Conservation (phyloP, 257 asterid genomes). For the Eucommia ulmoides region DNA sequence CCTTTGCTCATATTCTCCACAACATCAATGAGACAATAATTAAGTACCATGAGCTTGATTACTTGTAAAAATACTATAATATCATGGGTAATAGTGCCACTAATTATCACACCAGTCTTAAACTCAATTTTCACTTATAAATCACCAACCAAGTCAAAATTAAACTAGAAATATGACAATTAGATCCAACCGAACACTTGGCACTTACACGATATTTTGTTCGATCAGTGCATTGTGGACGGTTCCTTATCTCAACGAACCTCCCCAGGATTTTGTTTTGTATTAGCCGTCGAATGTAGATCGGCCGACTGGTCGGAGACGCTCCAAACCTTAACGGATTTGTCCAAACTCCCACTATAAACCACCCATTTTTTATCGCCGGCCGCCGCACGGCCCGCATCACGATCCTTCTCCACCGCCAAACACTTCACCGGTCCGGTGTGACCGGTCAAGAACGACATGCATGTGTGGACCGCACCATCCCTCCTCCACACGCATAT, state of each 20-base stretch:
- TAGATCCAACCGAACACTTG: too few relatives aligned
- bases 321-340: too few relatives aligned
- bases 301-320: conserved; percentile 38
- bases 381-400: conserved; percentile 6
- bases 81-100: too few relatives aligned
- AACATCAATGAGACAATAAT: too few relatives aligned
- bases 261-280: conserved; percentile 10
- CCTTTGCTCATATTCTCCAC: too few relatives aligned
- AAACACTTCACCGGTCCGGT: conserved; percentile 56
- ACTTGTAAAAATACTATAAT: too few relatives aligned
- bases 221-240: conserved; percentile 19
- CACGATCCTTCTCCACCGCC: conserved; percentile 42
- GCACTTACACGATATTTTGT: too few relatives aligned
- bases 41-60: too few relatives aligned
- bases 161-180: too few relatives aligned
- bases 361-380: conserved; percentile 31
- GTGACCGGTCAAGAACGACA: conserved; percentile 42
- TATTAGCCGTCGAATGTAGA: conserved; percentile 12
- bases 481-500: conserved; percentile 62
- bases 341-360: conserved; percentile 60
- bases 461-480: conserved; percentile 23
- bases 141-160: too few relatives aligned
- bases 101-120: too few relatives aligned
- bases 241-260: conserved; percentile 19
- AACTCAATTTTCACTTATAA: too few relatives aligned